Evolutionary conservation across 2,329 filamentous ascomycete genomes (phyloP), one percentile per base, ranked within the genome.

Genomic region (Xylaria sp.): DNA sequence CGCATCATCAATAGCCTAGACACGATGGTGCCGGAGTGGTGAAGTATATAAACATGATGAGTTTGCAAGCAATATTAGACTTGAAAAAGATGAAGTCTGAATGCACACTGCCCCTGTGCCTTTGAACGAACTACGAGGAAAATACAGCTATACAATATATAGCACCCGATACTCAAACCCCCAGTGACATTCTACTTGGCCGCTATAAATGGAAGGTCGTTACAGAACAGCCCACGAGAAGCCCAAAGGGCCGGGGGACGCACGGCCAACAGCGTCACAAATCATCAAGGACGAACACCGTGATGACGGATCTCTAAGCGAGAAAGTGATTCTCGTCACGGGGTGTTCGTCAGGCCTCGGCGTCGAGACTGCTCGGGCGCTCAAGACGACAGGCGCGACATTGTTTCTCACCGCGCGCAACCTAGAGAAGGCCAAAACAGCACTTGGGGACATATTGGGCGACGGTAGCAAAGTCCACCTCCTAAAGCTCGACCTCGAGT

Each of bases 361-460:
- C 6, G 37, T 60, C 41, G 60, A 63, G 31, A 63, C 55, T 4
- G 63, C 46, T 8, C 51, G 47, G 11, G 59, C 62, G 1, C 59
- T 59, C 44, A 52, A 55, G 40, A 37, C 55, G 13, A 80, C 81
- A 0, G 81, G 81, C 9, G 80, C 80, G 9, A 79, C 71, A 27
- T 65, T 82, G 47, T 82, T 75, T 67, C 69, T 77, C 9, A 79
- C 80, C 2, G 79, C 74, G 1, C 75, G 81, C 11, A 72, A 82
- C 63, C 74, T 76, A 17, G 66, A 75, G 27, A 72, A 71, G 61
- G 77, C 68, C 8, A 67, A 71, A 21, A 66, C 63, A 3, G 73
- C 73, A 3, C 68, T 77, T 49, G 66, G 65, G 37, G 64, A 71
- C 27, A 62, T 74, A 2, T 51, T 69, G 7, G 55, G 46, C 40